These are phyloP conservation scores for Coniophora puteana DNA, from an alignment of 1,284 basidiomycete genomes.

Conservation along the genomic window DNA sequence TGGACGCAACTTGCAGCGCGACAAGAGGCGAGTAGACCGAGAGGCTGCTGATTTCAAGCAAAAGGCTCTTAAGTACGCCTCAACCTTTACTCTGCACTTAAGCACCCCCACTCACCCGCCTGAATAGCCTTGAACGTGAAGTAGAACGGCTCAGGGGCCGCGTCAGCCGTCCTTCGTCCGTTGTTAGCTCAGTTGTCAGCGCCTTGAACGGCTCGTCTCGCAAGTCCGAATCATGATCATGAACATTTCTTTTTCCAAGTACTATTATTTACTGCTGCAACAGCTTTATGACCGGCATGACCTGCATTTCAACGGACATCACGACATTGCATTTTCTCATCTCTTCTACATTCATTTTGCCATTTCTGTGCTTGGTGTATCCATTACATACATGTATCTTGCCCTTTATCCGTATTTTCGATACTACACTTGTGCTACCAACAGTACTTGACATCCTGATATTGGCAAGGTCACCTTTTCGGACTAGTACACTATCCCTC, in stretches of 20 bases:
- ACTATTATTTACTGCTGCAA: background rate
- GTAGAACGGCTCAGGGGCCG: constrained; percentile 67
- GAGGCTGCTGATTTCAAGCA: constrained; percentile 73
- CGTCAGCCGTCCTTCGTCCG: constrained; percentile 45
- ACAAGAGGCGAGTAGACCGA: constrained; percentile 71
- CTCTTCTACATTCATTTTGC: background rate
- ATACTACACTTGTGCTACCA: background rate
- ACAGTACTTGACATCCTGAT: background rate
- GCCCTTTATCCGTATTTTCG: background rate
- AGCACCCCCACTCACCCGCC: constrained; percentile 7
- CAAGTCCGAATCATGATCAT: constrained; percentile 20
- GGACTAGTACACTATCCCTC: background rate
- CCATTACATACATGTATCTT: background rate
- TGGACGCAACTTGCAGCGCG: constrained; percentile 62
- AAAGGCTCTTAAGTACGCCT: constrained; percentile 58
- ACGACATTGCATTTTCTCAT: background rate
- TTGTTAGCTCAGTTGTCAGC: constrained; percentile 15
- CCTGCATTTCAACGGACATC: background rate
- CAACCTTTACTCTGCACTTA: constrained; percentile 2
- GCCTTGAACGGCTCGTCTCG: constrained; percentile 30
- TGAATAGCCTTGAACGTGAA: constrained; percentile 59
- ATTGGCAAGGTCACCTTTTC: background rate
- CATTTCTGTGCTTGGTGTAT: background rate
- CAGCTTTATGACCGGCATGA: background rate
- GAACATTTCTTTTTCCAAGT: background rate